These are phyloP conservation scores for Xanthoceras sorbifolium DNA, from an alignment of 345 rosid species.

Conservation along the genomic window DNA sequence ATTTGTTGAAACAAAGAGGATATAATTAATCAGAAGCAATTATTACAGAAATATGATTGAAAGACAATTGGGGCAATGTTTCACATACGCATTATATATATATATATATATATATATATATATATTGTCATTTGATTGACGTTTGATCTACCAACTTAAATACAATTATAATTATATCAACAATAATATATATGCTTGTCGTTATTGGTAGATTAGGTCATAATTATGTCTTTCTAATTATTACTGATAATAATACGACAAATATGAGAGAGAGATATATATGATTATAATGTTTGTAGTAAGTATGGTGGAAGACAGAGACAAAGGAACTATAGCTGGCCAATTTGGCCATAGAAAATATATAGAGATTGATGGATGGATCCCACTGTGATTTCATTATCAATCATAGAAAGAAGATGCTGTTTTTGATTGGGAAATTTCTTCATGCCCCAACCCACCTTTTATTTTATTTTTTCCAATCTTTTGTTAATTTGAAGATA, in stretches of 20 bases:
- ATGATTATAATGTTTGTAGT: not conserved
- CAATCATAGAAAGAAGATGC: slow-evolving; percentile 14
- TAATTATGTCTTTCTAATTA: not conserved
- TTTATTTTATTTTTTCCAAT: not conserved
- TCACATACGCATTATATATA: slow-evolving; percentile 5
- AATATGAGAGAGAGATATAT: not conserved
- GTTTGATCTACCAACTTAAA: slow-evolving; percentile 25
- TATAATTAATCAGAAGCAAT: not conserved
- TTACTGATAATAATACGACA: not conserved
- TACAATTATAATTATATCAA: not conserved
- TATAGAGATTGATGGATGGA: slow-evolving; percentile 17
- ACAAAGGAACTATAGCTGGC: slow-evolving; percentile 33
- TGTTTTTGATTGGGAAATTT: slow-evolving; percentile 16
- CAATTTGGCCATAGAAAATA: not conserved
- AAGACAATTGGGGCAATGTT: not conserved
- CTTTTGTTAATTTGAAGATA: not conserved
- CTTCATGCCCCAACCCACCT: not conserved
- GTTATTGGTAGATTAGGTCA: slow-evolving; percentile 25
- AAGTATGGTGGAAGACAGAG: slow-evolving; percentile 5
- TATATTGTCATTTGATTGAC: slow-evolving; percentile 13
- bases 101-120: not conserved
- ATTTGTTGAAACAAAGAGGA: not conserved
- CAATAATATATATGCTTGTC: slow-evolving; percentile 6
- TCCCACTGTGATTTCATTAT: slow-evolving; percentile 11
- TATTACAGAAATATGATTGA: not conserved